Evolutionary conservation across 108 stramenopile species (phyloP).

Genomic region (Skeletonema marinoi): DNA sequence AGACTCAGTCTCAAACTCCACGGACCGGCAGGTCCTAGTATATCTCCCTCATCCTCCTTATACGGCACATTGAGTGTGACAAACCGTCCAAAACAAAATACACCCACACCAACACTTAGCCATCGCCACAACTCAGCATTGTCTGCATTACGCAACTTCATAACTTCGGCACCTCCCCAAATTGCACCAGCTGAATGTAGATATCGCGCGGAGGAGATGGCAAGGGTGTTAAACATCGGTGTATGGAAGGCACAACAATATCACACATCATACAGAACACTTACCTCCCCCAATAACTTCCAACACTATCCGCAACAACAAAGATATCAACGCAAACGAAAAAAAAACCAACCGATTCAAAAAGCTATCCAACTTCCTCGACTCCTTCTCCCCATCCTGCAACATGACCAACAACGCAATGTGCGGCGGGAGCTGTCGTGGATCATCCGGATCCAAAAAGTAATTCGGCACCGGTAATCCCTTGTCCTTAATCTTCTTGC

Average conservation of each 20-base stretch:
- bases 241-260: too few species aligned
- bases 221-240: too few species aligned
- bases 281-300: conserved; percentile 35
- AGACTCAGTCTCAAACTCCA: conserved; percentile 34
- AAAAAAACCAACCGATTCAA: conserved; percentile 29
- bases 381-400: conserved; percentile 45
- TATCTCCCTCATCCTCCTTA: conserved; percentile 45
- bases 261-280: too few species aligned
- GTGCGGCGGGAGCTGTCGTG: conserved; percentile 38
- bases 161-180: conserved; percentile 39
- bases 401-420: conserved; percentile 38
- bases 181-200: conserved; percentile 26
- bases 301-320: conserved; percentile 31
- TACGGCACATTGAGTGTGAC: conserved; percentile 31
- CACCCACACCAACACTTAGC: conserved; percentile 22
- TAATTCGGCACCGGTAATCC: conserved; percentile 43
- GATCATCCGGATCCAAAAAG: conserved; percentile 40
- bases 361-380: conserved; percentile 26
- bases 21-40: conserved; percentile 41
- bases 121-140: conserved; percentile 41
- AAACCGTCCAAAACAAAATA: conserved; percentile 36
- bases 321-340: conserved; percentile 26
- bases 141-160: conserved; percentile 15
- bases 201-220: too few species aligned
- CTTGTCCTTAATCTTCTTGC: conserved; percentile 35